Evolutionary conservation across 2,329 filamentous ascomycete species (phyloP).

Genomic region (Microsporum ferrugineum): DNA sequence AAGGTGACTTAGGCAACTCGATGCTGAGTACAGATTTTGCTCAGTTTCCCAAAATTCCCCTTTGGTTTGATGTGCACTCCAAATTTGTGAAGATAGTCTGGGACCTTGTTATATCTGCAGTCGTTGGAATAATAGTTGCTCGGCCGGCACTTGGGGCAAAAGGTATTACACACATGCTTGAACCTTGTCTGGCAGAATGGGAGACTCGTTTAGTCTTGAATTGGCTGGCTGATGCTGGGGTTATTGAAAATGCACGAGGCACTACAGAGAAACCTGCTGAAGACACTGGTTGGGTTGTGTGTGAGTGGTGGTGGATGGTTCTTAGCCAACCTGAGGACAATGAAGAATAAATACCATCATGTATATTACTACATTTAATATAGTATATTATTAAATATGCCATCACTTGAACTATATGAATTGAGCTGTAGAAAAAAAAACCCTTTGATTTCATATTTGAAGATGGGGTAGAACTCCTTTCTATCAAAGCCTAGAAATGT

Average conservation of each 20-base stretch:
- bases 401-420: background rate
- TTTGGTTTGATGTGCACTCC: conserved; percentile 41
- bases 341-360: background rate
- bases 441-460: too few species aligned
- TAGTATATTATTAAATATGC: background rate
- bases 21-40: background rate
- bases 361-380: background rate
- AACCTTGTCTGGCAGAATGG: conserved; percentile 32
- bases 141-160: conserved; percentile 30
- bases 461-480: too few species aligned
- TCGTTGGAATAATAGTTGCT: conserved; percentile 32
- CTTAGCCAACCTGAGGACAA: background rate
- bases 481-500: background rate
- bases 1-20: conserved; percentile 14
- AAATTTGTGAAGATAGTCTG: conserved; percentile 28
- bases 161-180: conserved; percentile 28
- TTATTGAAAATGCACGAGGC: conserved; percentile 15
- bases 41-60: conserved; percentile 27
- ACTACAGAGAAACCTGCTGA: conserved; percentile 13
- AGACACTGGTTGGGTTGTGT: conserved; percentile 23
- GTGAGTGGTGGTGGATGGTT: conserved; percentile 30
- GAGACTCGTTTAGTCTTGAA: conserved; percentile 32
- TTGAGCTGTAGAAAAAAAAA: too few species aligned
- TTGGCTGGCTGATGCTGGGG: conserved; percentile 29
- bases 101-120: conserved; percentile 32